Base-by-base conservation (phyloP, 2,329 filamentous ascomycete genomes). In the Orbilia ellipsospora region DNA sequence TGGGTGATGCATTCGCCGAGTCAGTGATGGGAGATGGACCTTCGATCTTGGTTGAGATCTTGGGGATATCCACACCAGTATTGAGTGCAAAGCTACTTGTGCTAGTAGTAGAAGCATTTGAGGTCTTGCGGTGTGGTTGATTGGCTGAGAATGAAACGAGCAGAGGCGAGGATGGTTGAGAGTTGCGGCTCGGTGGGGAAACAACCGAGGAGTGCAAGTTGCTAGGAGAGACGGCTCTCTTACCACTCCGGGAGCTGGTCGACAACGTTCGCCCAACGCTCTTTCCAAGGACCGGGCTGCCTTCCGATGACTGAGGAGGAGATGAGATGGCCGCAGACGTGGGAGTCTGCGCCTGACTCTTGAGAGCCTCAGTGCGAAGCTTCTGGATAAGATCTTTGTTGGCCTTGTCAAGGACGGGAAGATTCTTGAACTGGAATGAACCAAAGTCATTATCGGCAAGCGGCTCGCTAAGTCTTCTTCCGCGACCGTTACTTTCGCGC, bases 301-400 rank as follows among this genome's bases (percentile, higher is more conserved):
- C 92, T 80, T 98, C 95, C 18, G 77, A 73, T 18, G 79, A 78
- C 40, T 78, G 79, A 5, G 79, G 80, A n/a, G 79, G 78, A 26
- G 79, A 73, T 13, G 79, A 77, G 50, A 77, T 77, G 13, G 85
- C 85, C 45, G 83, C 81, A 2, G 84, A 80, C 13, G 83, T 82
- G 78, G 88, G 88, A 75, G 86, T 85, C 78, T 89, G 88, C 75
- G 86, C 85, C 79, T 89, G 88, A 42, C 86, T 86, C 79, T 90
- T 93, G 84, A 97, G 87, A 2, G 95, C 94, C 82, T 98, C 94
- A 20, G 94, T 93, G 10, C 94, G 90, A 69, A 99, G 85, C 82
- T 98, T 98, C 80, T 98, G 94, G 36, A 99, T 97, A 31, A 98
- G 93, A 80, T 99, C 95, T 81, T 99, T 99, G 83, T 99, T 99